phyloP scores from a whole-genome alignment of 2,329 filamentous ascomycete species.

The Aspergillus tamarii region DNA sequence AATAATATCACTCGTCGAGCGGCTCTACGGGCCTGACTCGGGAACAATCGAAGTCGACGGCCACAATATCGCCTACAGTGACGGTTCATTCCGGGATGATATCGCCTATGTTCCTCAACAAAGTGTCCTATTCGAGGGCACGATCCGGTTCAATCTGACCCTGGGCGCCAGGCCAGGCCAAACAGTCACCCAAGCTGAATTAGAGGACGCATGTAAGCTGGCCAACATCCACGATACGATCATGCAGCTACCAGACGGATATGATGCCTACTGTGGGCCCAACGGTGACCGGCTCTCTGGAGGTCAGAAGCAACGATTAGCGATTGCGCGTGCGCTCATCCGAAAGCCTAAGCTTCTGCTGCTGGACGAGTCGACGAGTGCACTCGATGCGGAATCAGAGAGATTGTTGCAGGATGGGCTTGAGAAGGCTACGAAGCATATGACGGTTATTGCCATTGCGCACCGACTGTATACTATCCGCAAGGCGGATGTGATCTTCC shows the following conservation, averaged over 20 bases:
- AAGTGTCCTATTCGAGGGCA: constrained; percentile 53
- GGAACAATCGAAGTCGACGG: constrained; percentile 59
- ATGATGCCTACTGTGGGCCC: constrained; percentile 62
- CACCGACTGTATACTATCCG: constrained; percentile 55
- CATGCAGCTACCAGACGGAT: constrained; percentile 64
- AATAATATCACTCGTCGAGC: constrained; percentile 60
- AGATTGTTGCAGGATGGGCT: constrained; percentile 50
- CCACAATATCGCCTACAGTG: constrained; percentile 46
- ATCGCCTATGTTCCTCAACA: constrained; percentile 54
- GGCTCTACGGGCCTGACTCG: constrained; percentile 56
- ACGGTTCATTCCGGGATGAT: constrained; percentile 45
- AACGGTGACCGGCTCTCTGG: constrained; percentile 60
- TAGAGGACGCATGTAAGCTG: constrained; percentile 67
- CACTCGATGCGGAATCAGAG: constrained; percentile 59
- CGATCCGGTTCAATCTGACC: constrained; percentile 51
- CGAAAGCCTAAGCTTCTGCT: constrained; percentile 59
- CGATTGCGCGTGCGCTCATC: constrained; percentile 61
- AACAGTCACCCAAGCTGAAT: constrained; percentile 61
- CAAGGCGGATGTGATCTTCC: constrained; percentile 77
- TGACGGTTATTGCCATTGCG: constrained; percentile 48
- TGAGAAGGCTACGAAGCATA: constrained; percentile 36
- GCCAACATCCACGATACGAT: constrained; percentile 75
- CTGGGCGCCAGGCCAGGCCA: constrained; percentile 55
- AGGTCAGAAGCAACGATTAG: constrained; percentile 62
- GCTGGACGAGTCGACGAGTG: constrained; percentile 64